Evolutionary conservation across 345 rosid genomes (phyloP), one percentile per base, ranked within the genome.

Genomic region (Rhodomyrtus tomentosa): DNA sequence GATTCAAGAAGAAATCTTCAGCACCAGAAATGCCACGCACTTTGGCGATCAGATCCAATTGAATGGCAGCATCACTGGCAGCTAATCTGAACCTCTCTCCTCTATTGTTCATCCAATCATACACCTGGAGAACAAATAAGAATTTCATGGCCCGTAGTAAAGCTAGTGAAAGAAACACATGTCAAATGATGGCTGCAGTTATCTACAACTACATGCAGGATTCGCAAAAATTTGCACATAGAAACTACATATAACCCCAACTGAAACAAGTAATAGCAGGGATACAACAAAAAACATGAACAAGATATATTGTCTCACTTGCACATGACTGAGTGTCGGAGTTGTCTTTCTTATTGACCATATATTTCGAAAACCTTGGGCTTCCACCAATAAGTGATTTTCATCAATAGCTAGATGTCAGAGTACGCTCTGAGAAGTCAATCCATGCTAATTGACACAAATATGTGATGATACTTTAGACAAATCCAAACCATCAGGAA

Each of bases 51-150:
- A 97, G 92, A 89, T 97, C 99, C 85, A 97, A 90, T 85, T 95
- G 98, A 87, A 97, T 94, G 3, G 99, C 99, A 85, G 98, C 95
- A 88, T 97, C 98, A 87, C 99, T 97, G 3, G 92, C 91, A 83
- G 95, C 90, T 84, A 91, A 81, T 76, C 91, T 92, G 86, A 90
- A 97, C 88, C 95, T 93, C 85, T 93, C 96, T 81, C 83, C 94
- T 86, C 93, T 89, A 82, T 90, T 92, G 88, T 86, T 93, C 98
- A 97, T 97, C 99, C 99, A 97, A 59, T 97, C 98, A 86, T 91
- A 94, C 40, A 95, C 98, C 99, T 93, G 84, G 32, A 85, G 58
- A 84, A 38, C 27, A 22, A 6, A 3, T 25, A 62, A 22, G 25
- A 55, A 55, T 51, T 36, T 24, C 42, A 81, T 5, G 6, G 16